A percentile compares a stretch with the other conserved stretches of the same genome.
phyloP scores from a whole-genome alignment of 768 basidiomycete genomes.

The Crassisporium funariophilum region DNA sequence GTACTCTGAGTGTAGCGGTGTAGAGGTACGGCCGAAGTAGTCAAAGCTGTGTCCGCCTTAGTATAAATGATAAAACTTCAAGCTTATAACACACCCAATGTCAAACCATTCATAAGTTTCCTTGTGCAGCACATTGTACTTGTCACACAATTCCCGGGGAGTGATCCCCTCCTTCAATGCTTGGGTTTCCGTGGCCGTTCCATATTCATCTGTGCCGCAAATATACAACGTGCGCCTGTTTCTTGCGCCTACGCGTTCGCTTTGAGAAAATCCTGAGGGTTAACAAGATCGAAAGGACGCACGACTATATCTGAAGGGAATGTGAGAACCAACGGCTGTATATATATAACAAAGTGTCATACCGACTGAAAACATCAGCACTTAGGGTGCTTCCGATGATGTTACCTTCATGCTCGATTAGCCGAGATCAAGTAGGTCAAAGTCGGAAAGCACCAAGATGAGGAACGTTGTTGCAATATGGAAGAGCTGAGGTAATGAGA shows the following conservation, averaged over 20 bases:
- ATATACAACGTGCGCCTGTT: conserved; percentile 92
- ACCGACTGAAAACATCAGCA: conserved; percentile 96
- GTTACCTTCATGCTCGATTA: conserved; percentile 53
- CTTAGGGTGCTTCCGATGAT: conserved; percentile 96
- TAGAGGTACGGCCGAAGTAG: conserved; percentile 94
- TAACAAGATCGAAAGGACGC: conserved; percentile 12
- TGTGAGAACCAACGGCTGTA: background rate
- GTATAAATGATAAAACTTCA: conserved; percentile 3
- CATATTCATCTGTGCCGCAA: conserved; percentile 99
- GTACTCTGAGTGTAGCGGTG: conserved; percentile 85
- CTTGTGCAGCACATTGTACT: conserved; percentile 85
- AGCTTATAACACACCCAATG: conserved; percentile 61
- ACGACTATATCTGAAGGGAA: conserved; percentile 60
- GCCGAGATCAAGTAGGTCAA: background rate
- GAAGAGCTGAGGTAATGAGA: conserved; percentile 92
- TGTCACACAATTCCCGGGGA: conserved; percentile 82
- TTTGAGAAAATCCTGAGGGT: background rate
- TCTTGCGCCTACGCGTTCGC: conserved; percentile 51
- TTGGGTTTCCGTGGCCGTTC: conserved; percentile 99
- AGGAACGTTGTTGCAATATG: conserved; percentile 96
- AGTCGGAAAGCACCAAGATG: conserved; percentile 71
- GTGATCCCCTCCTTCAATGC: conserved; percentile 86
- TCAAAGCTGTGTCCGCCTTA: conserved; percentile 65
- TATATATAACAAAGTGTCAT: conserved; percentile 31
- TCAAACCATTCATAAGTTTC: conserved; percentile 99